Evolutionary conservation across 495 filamentous ascomycete genomes (phyloP).

Genomic region (Aspergillus olivimuriae): DNA sequence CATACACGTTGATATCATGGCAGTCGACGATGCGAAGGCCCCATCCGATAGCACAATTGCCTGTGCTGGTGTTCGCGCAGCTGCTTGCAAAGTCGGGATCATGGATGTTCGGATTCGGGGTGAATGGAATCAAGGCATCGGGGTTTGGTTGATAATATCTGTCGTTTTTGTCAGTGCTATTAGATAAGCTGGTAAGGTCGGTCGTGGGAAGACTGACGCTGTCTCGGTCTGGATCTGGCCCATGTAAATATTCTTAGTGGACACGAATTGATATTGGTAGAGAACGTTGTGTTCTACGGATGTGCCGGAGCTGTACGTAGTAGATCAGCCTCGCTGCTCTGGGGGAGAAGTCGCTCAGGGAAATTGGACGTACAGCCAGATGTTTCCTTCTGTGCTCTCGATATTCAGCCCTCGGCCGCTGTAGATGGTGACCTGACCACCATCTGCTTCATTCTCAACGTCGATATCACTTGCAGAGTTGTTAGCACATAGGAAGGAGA

Average conservation of each 20-base stretch:
- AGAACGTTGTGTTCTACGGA: constrained; percentile 69
- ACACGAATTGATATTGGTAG: constrained; percentile 75
- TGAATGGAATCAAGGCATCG: constrained; percentile 50
- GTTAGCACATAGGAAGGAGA: background rate
- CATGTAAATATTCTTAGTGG: constrained; percentile 63
- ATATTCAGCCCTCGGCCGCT: constrained; percentile 60
- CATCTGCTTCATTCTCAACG: constrained; percentile 15
- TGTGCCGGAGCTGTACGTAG: constrained; percentile 51
- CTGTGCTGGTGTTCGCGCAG: constrained; percentile 46
- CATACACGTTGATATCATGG: constrained; percentile 55
- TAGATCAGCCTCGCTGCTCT: background rate
- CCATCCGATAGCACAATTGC: constrained; percentile 45
- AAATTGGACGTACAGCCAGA: constrained; percentile 50
- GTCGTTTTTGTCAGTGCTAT: background rate
- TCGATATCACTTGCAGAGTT: constrained; percentile 49
- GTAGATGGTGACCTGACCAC: constrained; percentile 61
- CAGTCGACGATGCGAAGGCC: constrained; percentile 59
- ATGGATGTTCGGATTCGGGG: constrained; percentile 30
- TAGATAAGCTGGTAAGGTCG: too few relatives aligned
- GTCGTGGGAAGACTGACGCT: too few relatives aligned
- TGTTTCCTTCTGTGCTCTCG: constrained; percentile 39
- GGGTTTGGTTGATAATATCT: constrained; percentile 61
- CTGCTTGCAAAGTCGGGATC: constrained; percentile 52
- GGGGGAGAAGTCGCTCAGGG: background rate
- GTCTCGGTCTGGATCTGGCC: constrained; percentile 83